phyloP scores from a whole-genome alignment of 257 asterid genomes.

The Echites panduratus region DNA sequence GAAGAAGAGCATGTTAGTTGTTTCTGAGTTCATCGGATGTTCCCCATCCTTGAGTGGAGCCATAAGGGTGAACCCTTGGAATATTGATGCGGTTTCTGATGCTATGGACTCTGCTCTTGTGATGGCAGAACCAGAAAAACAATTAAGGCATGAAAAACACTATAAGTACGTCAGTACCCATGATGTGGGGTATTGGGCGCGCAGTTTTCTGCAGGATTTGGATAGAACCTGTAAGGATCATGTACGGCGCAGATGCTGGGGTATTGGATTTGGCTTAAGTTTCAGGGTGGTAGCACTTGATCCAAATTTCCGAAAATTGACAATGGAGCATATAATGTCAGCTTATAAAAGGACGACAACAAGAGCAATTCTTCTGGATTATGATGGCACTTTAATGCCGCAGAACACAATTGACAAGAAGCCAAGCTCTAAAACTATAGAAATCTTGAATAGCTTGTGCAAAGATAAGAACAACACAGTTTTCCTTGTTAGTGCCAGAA shows the following conservation, averaged over 20 bases:
- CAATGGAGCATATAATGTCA: conserved; percentile 82
- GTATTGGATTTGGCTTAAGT: conserved; percentile 81
- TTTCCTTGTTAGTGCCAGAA: conserved; percentile 62
- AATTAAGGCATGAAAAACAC: conserved; percentile 78
- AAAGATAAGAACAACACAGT: conserved; percentile 68
- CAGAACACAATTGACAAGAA: conserved; percentile 74
- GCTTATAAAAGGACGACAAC: conserved; percentile 66
- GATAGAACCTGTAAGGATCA: conserved; percentile 85
- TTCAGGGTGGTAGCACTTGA: conserved; percentile 84
- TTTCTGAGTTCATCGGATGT: conserved; percentile 85
- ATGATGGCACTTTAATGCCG: conserved; percentile 90
- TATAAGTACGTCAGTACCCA: conserved; percentile 84
- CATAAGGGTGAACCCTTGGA: conserved; percentile 86
- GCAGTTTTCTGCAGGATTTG: conserved; percentile 78
- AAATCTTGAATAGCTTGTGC: conserved; percentile 53
- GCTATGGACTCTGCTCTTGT: conserved; percentile 77
- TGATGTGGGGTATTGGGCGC: conserved; percentile 88
- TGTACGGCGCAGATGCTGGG: conserved; percentile 74
- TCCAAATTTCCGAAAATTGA: conserved; percentile 70
- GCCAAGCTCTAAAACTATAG: conserved; percentile 63
- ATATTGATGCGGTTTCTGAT: conserved; percentile 69
- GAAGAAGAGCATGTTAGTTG: conserved; percentile 77
- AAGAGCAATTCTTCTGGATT: conserved; percentile 71
- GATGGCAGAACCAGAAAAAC: conserved; percentile 80
- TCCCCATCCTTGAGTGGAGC: conserved; percentile 90